phyloP scores from a whole-genome alignment of 306 rosid species.

The Arachis hypogaea region DNA sequence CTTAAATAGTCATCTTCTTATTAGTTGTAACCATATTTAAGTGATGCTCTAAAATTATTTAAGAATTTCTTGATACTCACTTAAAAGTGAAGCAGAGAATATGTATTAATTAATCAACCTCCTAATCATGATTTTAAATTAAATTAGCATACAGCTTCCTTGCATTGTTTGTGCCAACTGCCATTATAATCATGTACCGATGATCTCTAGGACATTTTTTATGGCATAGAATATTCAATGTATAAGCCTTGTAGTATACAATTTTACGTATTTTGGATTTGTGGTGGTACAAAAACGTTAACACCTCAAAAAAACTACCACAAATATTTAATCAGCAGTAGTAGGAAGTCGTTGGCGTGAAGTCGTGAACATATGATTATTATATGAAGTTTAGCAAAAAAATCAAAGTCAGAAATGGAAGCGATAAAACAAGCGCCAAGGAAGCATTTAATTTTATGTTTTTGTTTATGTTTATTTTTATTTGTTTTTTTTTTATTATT shows the following conservation, averaged over 20 bases:
- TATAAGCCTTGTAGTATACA: neutral
- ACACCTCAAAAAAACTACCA: neutral
- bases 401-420: too few species aligned
- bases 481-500: too few species aligned
- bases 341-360: too few species aligned
- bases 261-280: neutral
- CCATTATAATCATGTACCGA: neutral
- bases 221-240: neutral
- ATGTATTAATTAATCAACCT: neutral
- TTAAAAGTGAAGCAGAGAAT: too few species aligned
- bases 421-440: neutral
- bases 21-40: too few species aligned
- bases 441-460: neutral
- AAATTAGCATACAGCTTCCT: neutral
- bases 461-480: neutral
- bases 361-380: too few species aligned
- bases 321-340: neutral
- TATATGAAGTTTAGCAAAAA: too few species aligned
- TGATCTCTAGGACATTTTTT: neutral
- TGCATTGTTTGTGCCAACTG: neutral
- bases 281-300: neutral
- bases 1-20: too few species aligned
- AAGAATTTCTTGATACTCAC: too few species aligned
- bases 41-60: too few species aligned
- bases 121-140: neutral